phyloP scores from a whole-genome alignment of 257 asterid species.

The Vinca minor region DNA sequence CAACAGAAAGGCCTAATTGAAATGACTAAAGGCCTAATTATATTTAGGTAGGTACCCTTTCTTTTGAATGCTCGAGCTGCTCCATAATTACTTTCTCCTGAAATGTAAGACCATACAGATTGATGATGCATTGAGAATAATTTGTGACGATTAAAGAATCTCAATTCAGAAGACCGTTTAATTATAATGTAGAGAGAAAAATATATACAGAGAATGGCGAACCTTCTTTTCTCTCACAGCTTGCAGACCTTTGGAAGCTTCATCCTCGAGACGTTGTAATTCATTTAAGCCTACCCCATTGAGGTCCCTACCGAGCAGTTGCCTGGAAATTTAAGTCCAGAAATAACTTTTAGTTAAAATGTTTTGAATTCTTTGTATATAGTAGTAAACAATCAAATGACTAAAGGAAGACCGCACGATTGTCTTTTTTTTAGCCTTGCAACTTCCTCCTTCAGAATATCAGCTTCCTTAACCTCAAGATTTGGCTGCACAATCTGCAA shows the following conservation, averaged over 20 bases:
- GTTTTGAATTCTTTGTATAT: neutral
- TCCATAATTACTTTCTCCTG: conserved; percentile 48
- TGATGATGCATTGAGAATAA: neutral
- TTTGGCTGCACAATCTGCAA: neutral
- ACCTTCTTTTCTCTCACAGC: conserved; percentile 69
- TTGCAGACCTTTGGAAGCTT: conserved; percentile 46
- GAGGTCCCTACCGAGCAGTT: conserved; percentile 54
- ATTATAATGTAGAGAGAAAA: neutral
- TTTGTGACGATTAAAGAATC: neutral
- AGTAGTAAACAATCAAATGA: neutral
- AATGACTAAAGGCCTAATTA: no score
- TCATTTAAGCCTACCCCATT: conserved; percentile 42
- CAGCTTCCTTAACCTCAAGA: conserved; percentile 35
- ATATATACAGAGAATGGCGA: conserved; percentile 4
- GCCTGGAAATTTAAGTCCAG: conserved; percentile 32
- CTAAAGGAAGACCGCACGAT: conserved; percentile 31
- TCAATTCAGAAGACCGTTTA: neutral
- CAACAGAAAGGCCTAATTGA: neutral
- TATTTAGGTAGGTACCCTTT: conserved; percentile 27
- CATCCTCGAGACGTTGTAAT: conserved; percentile 47
- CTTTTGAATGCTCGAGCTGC: conserved; percentile 39
- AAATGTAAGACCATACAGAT: conserved; percentile 7
- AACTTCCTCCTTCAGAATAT: conserved; percentile 49
- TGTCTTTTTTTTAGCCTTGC: conserved; percentile 45
- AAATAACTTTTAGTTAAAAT: neutral